These are phyloP conservation scores for Pleurotus tuoliensis DNA, from an alignment of 768 basidiomycete genomes.

Conservation along the genomic window DNA sequence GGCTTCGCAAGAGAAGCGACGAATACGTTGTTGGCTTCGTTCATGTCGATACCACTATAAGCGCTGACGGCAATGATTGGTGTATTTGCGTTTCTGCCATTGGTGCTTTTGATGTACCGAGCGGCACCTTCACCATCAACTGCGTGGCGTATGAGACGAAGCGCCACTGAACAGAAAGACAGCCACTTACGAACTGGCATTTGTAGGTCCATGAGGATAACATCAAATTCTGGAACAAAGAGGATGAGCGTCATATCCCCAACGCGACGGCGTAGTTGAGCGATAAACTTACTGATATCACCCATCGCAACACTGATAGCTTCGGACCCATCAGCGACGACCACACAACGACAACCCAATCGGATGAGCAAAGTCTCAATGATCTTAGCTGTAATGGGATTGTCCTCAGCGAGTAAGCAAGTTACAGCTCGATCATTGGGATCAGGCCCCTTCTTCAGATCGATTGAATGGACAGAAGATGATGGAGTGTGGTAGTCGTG, in stretches of 20 bases:
- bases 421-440: conserved; percentile 88
- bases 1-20: conserved; percentile 86
- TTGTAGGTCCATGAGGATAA: conserved; percentile 91
- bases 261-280: neutral
- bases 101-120: conserved; percentile 94
- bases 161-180: neutral
- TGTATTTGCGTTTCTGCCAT: conserved; percentile 89
- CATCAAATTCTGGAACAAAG: conserved; percentile 74
- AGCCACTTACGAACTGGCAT: conserved; percentile 83
- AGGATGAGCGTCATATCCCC: conserved; percentile 7
- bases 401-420: conserved; percentile 93
- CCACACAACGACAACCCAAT: conserved; percentile 91
- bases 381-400: conserved; percentile 97
- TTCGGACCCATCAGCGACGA: conserved; percentile 94
- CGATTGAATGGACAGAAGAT: conserved; percentile 83
- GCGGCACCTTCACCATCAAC: conserved; percentile 97
- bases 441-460: conserved; percentile 72
- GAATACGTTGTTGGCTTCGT: conserved; percentile 65
- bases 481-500: conserved; percentile 67
- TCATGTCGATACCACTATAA: conserved; percentile 69
- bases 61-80: conserved; percentile 93
- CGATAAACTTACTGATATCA: conserved; percentile 78
- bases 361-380: conserved; percentile 92
- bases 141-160: conserved; percentile 17
- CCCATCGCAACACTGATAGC: conserved; percentile 97